Evolutionary conservation across 768 basidiomycete species (phyloP).

Genomic region (Suillus sp.): DNA sequence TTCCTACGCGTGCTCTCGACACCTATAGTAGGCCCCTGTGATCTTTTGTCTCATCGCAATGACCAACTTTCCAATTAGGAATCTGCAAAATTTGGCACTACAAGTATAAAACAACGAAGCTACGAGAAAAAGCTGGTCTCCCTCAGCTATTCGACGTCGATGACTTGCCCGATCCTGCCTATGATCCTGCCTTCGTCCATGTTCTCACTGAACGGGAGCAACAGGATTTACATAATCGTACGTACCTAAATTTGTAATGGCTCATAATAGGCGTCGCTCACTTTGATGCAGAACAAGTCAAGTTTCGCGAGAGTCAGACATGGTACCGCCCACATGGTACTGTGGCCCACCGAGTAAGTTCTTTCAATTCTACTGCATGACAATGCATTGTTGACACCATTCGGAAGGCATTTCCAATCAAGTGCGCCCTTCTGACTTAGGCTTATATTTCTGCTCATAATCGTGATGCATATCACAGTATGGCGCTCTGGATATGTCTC

Average conservation of each 20-base stretch:
- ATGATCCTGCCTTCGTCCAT: constrained; percentile 70
- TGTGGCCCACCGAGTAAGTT: constrained; percentile 69
- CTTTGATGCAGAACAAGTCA: constrained; percentile 55
- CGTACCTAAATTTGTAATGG: constrained; percentile 27
- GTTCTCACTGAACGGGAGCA: constrained; percentile 70
- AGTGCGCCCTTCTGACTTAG: constrained; percentile 26
- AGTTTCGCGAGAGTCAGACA: constrained; percentile 71
- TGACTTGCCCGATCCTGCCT: constrained; percentile 78
- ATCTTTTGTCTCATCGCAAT: background rate
- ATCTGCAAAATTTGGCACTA: constrained; percentile 75
- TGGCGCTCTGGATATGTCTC: constrained; percentile 72
- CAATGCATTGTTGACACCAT: constrained; percentile 13
- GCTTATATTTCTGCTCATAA: background rate
- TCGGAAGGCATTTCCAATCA: constrained; percentile 69
- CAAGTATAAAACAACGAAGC: constrained; percentile 57
- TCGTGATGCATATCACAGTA: constrained; percentile 37
- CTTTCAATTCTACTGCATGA: constrained; percentile 4
- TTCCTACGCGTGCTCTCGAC: constrained; percentile 74
- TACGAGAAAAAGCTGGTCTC: constrained; percentile 63
- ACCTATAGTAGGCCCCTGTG: constrained; percentile 59
- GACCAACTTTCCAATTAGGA: constrained; percentile 41
- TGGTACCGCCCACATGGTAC: constrained; percentile 90
- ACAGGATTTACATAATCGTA: constrained; percentile 64
- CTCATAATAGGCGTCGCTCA: constrained; percentile 9
- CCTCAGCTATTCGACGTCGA: constrained; percentile 73